A percentile compares a stretch with the other conserved stretches of the same genome.
Evolutionary conservation across 495 filamentous ascomycete species (phyloP).

Genomic region (Hamigera avellanea): DNA sequence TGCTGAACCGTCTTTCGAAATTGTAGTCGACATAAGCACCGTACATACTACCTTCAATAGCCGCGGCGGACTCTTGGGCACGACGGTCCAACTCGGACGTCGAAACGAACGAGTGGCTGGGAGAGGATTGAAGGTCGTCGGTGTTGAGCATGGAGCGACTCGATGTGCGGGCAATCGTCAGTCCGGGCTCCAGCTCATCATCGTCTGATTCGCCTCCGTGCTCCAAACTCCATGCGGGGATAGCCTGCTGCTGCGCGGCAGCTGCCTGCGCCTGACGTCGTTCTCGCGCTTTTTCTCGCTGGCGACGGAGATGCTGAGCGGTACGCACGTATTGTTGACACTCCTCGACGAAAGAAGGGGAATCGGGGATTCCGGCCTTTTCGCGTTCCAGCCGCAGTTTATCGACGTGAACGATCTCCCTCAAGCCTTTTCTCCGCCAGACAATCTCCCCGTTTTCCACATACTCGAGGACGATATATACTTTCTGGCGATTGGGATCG

Average conservation of each 20-base stretch:
- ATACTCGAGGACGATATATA: constrained; percentile 93
- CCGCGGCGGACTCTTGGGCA: constrained; percentile 36
- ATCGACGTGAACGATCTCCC: constrained; percentile 71
- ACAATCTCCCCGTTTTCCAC: constrained; percentile 87
- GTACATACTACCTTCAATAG: constrained; percentile 67
- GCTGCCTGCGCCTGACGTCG: constrained; percentile 39
- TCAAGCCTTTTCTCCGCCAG: constrained; percentile 77
- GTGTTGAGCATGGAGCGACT: constrained; percentile 20
- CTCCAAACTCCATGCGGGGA: constrained; percentile 66
- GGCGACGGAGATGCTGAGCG: constrained; percentile 41
- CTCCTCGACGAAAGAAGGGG: constrained; percentile 41
- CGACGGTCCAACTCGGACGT: constrained; percentile 31
- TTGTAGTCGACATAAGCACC: constrained; percentile 51
- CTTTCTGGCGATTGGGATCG: constrained; percentile 88
- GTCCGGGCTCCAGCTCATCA: constrained; percentile 27
- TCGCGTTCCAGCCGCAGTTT: constrained; percentile 67
- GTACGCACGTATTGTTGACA: constrained; percentile 49
- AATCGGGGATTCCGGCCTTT: constrained; percentile 44
- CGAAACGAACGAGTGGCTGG: constrained; percentile 31
- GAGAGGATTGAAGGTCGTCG: constrained; percentile 24
- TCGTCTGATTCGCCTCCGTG: constrained; percentile 58
- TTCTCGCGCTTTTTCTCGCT: constrained; percentile 46
- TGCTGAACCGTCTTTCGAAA: constrained; percentile 36
- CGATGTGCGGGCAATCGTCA: constrained; percentile 21
- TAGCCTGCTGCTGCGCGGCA: constrained; percentile 28